These are phyloP conservation scores for Suillus alpinus DNA, from an alignment of 768 basidiomycete species.

Conservation along the genomic window DNA sequence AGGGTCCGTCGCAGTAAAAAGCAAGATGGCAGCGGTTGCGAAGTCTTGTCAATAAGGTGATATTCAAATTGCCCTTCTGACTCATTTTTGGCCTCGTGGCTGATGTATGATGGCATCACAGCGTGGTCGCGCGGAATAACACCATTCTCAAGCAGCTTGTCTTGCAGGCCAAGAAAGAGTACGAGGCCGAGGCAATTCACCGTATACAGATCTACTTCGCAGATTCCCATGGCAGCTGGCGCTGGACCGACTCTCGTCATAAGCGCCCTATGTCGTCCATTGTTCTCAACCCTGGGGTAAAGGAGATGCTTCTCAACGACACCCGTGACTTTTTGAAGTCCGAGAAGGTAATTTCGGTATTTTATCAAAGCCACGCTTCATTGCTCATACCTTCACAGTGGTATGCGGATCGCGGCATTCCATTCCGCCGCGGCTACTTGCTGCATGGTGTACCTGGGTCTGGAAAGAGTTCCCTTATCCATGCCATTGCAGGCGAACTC, in stretches of 20 bases:
- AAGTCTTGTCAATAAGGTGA: conserved; percentile 75
- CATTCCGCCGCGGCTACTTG: conserved; percentile 86
- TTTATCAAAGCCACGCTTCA: conserved; percentile 5
- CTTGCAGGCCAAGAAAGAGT: conserved; percentile 84
- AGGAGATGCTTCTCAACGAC: conserved; percentile 84
- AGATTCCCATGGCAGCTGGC: conserved; percentile 84
- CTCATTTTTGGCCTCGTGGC: conserved; percentile 2
- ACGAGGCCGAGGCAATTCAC: conserved; percentile 83
- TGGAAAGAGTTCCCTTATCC: conserved; percentile 84
- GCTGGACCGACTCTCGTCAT: conserved; percentile 83
- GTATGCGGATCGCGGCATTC: conserved; percentile 93
- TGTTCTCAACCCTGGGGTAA: conserved; percentile 84
- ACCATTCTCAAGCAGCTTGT: conserved; percentile 86
- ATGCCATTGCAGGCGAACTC: conserved; percentile 84
- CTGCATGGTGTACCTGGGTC: conserved; percentile 83
- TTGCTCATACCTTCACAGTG: conserved; percentile 44
- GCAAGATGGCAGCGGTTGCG: conserved; percentile 64
- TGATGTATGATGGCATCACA: conserved; percentile 28
- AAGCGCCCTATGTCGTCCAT: conserved; percentile 88
- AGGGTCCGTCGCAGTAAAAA: conserved; percentile 70
- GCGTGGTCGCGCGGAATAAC: conserved; percentile 82
- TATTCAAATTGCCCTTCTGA: conserved; percentile 16
- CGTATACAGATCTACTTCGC: conserved; percentile 89
- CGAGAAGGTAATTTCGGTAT: conserved; percentile 58
- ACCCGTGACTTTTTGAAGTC: conserved; percentile 80